Evolutionary conservation across 257 asterid genomes (phyloP).

Genomic region (Solanum chaucha): DNA sequence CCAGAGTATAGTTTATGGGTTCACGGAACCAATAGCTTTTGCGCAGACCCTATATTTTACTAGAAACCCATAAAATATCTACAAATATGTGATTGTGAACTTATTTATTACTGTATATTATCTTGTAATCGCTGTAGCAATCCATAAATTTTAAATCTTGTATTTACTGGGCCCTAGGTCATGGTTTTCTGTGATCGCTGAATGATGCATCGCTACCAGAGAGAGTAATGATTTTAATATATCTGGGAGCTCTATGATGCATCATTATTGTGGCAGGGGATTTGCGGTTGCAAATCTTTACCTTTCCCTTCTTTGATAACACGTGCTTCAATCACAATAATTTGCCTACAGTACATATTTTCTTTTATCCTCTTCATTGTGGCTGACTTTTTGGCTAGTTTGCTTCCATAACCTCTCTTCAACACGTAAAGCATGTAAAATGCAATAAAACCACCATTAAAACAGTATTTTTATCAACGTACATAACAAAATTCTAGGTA

Average conservation of each 20-base stretch:
- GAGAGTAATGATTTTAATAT: not conserved
- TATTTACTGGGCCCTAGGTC: not conserved
- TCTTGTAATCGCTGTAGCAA: not conserved
- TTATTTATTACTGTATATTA: not conserved
- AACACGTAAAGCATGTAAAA: not conserved
- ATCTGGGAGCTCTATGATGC: not conserved
- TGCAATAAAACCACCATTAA: not conserved
- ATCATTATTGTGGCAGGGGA: not conserved
- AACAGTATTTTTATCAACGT: not conserved
- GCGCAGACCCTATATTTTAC: not conserved
- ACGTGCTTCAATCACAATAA: not conserved
- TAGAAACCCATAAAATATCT: not conserved
- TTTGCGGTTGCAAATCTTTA: not conserved
- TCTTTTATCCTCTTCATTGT: not conserved
- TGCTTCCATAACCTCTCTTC: not conserved
- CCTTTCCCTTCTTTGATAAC: not conserved
- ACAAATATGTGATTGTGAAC: not conserved
- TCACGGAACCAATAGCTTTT: not conserved
- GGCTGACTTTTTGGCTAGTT: not conserved
- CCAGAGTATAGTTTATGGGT: not conserved
- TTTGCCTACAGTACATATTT: not conserved
- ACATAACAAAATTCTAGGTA: not conserved
- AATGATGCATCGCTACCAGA: not conserved
- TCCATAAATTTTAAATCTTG: not conserved
- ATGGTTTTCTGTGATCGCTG: not conserved